Base-by-base conservation (phyloP, 2,329 filamentous ascomycete species). In the Aspergillus sclerotialis region DNA sequence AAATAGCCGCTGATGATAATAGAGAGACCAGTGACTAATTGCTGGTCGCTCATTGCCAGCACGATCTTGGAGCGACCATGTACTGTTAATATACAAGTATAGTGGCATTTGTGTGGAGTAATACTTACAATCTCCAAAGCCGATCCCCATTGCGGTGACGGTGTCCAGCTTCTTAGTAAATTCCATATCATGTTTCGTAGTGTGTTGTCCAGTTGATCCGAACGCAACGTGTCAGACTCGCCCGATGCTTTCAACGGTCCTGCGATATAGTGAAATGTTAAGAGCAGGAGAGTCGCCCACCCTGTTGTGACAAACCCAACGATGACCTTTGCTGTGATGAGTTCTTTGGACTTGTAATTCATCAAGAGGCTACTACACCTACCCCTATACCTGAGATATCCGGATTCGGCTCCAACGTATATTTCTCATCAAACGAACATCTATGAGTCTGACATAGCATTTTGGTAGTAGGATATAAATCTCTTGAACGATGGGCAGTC, bases 1-100 rank as follows among this genome's bases (percentile, higher is more conserved):
- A 4, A 32, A 32, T 32, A 32, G 17, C 30, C 18, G 21, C 30
- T 32, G 18, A 32, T 32, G 6, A 32, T 24, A 19, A 32, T 23
- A 14, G 30, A 11, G 13, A 32, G 30, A 5, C 30, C 30, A 11
- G 30, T 32, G 7, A 32, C 30, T 14, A 32, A 19, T 14, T 23
- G 30, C 14, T 32, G 30, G 13, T 32, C 30, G 14, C 12, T 32
- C 30, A 32, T 15, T 15, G 30, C 6, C 11, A 32, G 19, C 8
- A 25, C 30, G 18, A 25, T 12, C 17, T 15, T 17, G n/a, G 13
- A 3, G n/a, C n/a, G n/a, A n/a, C n/a, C 13, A 30, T 8, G 7
- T 8, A 30, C 28, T 18, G 15, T 29, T 15, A 17, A 29, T 29
- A 10, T 12, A n/a, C n/a, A n/a, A n/a, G n/a, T n/a, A n/a, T 10